Conservation (phyloP, 805 yeast genomes). For the Saccharomycopsis amapae region DNA sequence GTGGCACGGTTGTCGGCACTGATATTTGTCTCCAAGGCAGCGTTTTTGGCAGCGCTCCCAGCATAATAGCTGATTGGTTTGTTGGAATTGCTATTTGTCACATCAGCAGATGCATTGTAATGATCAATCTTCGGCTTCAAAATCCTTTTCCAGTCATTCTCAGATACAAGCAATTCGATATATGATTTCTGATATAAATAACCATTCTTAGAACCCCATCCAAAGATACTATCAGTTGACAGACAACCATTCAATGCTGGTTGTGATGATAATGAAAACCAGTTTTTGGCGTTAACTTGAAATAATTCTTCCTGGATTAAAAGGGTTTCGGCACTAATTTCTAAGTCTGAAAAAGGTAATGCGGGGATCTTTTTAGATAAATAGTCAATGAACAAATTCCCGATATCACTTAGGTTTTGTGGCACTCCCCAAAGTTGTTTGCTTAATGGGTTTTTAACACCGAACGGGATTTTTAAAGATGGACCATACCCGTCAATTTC, state of each 20-base stretch:
- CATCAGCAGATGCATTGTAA: slow-evolving; percentile 16
- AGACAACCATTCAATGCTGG: slow-evolving; percentile 82
- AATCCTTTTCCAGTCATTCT: slow-evolving; percentile 53
- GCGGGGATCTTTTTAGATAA: slow-evolving; percentile 67
- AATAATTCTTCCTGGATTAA: slow-evolving; percentile 87
- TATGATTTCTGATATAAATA: slow-evolving; percentile 87
- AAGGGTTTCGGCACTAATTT: slow-evolving; percentile 83
- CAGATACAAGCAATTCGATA: slow-evolving; percentile 81
- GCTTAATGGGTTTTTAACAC: slow-evolving; percentile 49
- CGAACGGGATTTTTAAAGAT: slow-evolving; percentile 45
- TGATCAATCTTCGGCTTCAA: slow-evolving; percentile 46
- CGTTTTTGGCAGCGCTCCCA: slow-evolving; percentile 43
- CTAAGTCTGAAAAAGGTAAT: slow-evolving; percentile 88
- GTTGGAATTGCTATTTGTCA: slow-evolving; percentile 21
- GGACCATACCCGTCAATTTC: slow-evolving; percentile 98
- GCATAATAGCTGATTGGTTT: slow-evolving; percentile 59
- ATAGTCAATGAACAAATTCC: slow-evolving; percentile 62
- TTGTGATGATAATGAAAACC: slow-evolving; percentile 89
- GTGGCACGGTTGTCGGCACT: slow-evolving; percentile 46
- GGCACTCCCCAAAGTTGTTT: slow-evolving; percentile 79
- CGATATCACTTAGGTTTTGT: slow-evolving; percentile 47
- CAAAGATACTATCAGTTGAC: slow-evolving; percentile 81
- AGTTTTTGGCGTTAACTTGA: slow-evolving; percentile 63
- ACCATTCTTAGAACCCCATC: slow-evolving; percentile 96
- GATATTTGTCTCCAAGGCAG: slow-evolving; percentile 58